Conservation (phyloP, 1,284 basidiomycete genomes). For the Xerocomus amazonicus region DNA sequence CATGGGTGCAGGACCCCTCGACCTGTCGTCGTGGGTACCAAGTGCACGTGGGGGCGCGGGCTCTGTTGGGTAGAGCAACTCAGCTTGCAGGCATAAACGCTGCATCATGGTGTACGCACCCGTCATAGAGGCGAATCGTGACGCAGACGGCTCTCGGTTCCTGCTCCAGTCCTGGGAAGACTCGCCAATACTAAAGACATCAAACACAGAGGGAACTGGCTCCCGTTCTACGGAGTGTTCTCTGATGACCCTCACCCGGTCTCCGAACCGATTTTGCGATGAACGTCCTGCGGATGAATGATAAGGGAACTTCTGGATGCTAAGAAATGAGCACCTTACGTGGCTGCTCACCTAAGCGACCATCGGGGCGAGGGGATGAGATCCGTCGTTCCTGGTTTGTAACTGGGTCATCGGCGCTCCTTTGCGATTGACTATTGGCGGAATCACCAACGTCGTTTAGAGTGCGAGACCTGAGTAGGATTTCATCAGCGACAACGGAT, state of each 20-base stretch:
- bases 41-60: slow-evolving; percentile 12
- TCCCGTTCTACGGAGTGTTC: slow-evolving; percentile 23
- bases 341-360: slow-evolving; percentile 7
- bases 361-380: slow-evolving; percentile 6
- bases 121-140: slow-evolving; percentile 9
- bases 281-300: not conserved
- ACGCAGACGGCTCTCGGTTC: slow-evolving; percentile 8
- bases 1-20: slow-evolving; percentile 18
- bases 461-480: slow-evolving; percentile 15
- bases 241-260: slow-evolving; percentile 18
- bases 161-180: slow-evolving; percentile 19
- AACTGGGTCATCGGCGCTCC: slow-evolving; percentile 8
- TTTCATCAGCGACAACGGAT: slow-evolving; percentile 16
- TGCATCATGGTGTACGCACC: slow-evolving; percentile 13
- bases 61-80: slow-evolving; percentile 15
- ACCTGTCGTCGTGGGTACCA: slow-evolving; percentile 13
- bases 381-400: slow-evolving; percentile 3
- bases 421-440: slow-evolving; percentile 1
- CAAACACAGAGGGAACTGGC: slow-evolving; percentile 28
- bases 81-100: not conserved
- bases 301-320: slow-evolving; percentile 1
- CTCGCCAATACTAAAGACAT: slow-evolving; percentile 26
- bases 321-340: slow-evolving; percentile 8
- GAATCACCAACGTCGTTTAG: slow-evolving; percentile 1
- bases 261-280: slow-evolving; percentile 10